Base-by-base conservation (phyloP, 139 green algal genomes). In the Haematococcus sp. region DNA sequence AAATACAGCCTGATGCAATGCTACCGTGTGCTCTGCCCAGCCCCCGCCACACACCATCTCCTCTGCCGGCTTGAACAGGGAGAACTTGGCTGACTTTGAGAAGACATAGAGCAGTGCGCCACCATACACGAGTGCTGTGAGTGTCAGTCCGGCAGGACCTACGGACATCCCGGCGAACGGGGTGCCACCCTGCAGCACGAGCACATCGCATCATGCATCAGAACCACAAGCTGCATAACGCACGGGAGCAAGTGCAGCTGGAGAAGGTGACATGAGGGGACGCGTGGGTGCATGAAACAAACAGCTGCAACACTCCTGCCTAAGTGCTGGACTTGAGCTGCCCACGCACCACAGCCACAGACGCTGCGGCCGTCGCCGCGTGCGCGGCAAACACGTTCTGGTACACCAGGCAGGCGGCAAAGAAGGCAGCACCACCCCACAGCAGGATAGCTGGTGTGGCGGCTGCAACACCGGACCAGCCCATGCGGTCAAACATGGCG, bases 51-150 rank as follows among this genome's bases (percentile, higher is more conserved):
- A 28, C 52, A 78, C 93, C 92, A 98, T 97, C 84, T 98, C 94
- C 77, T 97, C 94, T 11, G 93, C 91, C 11, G 94, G 94, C 86
- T 98, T 98, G 84, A 95, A 97, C 83, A 98, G 84, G n/a, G 43
- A 86, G 78, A 97, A 97, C 86, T 97, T 97, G 73, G 92, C 90
- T n/a, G 85, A 87, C 71, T 88, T 89, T 63, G 75, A 75, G 67
- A 97, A 89, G 27, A 97, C 89, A 78, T 94, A 93, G 63, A 96
- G 83, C 74, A 90, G 32, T 2, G 90, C 84, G 1, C 91, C 92
- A 16, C 70, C 79, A 46, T 91, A 77, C 27, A 94, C 88, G 20
- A 95, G 71, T 7, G 59, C 72, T 64, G 79, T 70, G 34, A 92
- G 74, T n/a, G 84, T n/a, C 15, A 69, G n/a, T 25, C 33, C 32